Conservation (phyloP, 2,329 filamentous ascomycete genomes). For the Phaeomoniella chlamydospora region DNA sequence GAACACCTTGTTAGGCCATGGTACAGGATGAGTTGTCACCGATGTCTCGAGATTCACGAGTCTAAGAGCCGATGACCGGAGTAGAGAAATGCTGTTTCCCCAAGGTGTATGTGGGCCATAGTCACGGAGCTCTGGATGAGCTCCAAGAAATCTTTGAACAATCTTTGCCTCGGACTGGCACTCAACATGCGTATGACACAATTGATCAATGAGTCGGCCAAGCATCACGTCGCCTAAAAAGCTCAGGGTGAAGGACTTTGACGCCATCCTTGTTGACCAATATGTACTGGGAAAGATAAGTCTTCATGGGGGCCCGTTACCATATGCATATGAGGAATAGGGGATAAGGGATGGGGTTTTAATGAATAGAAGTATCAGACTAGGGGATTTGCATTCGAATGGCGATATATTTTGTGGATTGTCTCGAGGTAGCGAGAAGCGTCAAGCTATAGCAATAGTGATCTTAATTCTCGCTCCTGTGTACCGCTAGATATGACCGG, state of each 20-base stretch:
- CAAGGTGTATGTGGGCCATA: conserved; percentile 18
- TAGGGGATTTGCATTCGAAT: no score
- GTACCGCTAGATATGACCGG: no score
- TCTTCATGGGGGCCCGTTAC: no score
- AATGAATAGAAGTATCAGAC: no score
- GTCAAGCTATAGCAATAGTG: no score
- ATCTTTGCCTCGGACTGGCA: conserved; percentile 12
- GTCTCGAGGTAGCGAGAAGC: no score
- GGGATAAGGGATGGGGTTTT: no score
- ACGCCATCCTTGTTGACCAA: conserved; percentile 2
- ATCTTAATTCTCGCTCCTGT: no score
- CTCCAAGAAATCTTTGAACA: conserved; percentile 4
- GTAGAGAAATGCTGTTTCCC: conserved; percentile 18
- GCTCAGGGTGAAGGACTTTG: conserved; percentile 14
- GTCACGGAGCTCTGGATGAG: conserved; percentile 10
- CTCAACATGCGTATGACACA: conserved; percentile 19
- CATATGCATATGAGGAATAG: no score
- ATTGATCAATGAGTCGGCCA: conserved; percentile 24
- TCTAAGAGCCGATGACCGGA: conserved; percentile 17
- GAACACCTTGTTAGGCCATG: conserved; percentile 24
- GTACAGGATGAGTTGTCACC: conserved; percentile 15
- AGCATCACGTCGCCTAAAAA: conserved; percentile 27
- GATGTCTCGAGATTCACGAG: conserved; percentile 26
- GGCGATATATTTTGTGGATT: no score
- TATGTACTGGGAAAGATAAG: no score